phyloP scores from a whole-genome alignment of 2,329 filamentous ascomycete genomes.

The Plectosphaerella cucumerina region DNA sequence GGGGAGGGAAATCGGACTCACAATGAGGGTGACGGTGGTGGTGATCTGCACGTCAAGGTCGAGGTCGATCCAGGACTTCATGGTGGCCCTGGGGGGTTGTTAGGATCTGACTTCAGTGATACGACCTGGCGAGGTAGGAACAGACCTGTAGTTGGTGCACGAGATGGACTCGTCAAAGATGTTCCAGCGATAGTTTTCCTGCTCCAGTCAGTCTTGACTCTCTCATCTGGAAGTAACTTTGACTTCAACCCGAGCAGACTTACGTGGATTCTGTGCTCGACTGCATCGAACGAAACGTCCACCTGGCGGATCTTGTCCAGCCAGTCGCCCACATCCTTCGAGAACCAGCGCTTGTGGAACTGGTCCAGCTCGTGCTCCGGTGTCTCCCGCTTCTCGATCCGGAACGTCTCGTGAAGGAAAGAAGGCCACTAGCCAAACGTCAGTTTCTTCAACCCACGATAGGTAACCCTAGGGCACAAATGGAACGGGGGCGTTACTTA shows the following conservation, averaged over 20 bases:
- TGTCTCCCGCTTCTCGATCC: constrained; percentile 6
- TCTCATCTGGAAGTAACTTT: too few species aligned
- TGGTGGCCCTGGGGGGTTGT: neutral
- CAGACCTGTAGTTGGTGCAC: constrained; percentile 2
- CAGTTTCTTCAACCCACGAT: neutral
- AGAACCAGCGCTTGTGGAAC: constrained; percentile 14
- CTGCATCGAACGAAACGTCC: constrained; percentile 3
- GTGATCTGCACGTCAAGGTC: constrained; percentile 8
- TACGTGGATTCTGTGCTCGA: constrained; percentile 3
- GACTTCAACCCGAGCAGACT: neutral
- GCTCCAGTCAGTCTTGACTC: neutral
- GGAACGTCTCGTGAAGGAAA: constrained; percentile 4
- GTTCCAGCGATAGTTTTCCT: constrained; percentile 1
- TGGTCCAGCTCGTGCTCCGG: constrained; percentile 7
- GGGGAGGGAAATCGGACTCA: neutral
- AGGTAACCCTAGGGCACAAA: too few species aligned
- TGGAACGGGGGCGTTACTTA: too few species aligned
- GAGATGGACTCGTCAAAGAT: constrained; percentile 3
- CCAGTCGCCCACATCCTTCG: constrained; percentile 8
- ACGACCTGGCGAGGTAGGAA: neutral
- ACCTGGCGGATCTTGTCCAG: constrained; percentile 4
- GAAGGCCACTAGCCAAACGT: neutral
- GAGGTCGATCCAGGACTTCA: neutral
- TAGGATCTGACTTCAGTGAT: neutral
- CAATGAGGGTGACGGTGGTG: constrained; percentile 8